phyloP scores from a whole-genome alignment of 139 green algal genomes.

The Tetradesmus lagerheimii region DNA sequence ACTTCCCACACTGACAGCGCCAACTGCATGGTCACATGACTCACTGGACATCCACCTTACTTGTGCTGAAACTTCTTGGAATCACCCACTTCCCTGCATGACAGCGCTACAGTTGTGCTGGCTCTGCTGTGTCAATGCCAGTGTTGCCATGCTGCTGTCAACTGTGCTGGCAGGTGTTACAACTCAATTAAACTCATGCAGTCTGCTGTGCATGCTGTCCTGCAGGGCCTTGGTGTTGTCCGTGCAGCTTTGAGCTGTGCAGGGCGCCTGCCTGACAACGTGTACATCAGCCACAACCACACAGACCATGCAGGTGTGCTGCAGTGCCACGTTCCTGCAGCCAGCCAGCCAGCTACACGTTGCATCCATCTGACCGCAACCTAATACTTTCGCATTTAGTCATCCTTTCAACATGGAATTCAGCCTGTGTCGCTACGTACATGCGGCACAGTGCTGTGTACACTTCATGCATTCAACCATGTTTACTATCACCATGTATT shows the following conservation, averaged over 20 bases:
- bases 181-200: background rate
- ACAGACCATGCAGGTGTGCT: conserved; percentile 46
- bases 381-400: background rate
- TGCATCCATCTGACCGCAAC: background rate
- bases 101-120: background rate
- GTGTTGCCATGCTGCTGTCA: background rate
- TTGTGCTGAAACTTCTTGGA: background rate
- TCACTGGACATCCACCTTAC: background rate
- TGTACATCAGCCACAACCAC: conserved; percentile 51
- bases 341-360: background rate
- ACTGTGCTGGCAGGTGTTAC: background rate
- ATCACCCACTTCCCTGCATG: background rate
- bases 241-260: background rate
- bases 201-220: background rate
- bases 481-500: too few species aligned
- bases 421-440: too few species aligned
- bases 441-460: too few species aligned
- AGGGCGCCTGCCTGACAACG: conserved; percentile 14
- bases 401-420: background rate
- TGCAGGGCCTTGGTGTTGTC: conserved; percentile 27
- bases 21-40: background rate
- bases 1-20: background rate
- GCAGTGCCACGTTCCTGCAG: background rate
- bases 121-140: background rate
- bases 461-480: too few species aligned